Percentiles rank a stretch among this genome's conserved stretches.
These are phyloP conservation scores for Ustilago lituana DNA, from an alignment of 1,284 basidiomycete species.

Conservation along the genomic window DNA sequence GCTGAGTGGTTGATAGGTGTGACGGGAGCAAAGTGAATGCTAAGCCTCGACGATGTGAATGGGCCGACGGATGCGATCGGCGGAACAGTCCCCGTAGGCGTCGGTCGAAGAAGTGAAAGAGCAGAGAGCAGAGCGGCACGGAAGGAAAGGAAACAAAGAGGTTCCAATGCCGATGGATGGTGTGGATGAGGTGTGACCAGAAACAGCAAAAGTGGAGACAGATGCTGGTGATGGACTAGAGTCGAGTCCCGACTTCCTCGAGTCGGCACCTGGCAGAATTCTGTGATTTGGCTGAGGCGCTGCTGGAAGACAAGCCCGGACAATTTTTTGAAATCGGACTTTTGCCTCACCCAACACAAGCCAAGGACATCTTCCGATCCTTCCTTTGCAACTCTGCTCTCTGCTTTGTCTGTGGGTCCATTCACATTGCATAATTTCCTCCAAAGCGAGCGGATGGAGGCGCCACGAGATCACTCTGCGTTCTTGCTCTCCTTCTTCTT, in stretches of 20 bases:
- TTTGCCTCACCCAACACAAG: background rate
- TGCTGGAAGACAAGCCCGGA: slow-evolving; percentile 5
- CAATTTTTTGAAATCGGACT: slow-evolving; percentile 19
- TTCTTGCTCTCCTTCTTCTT: slow-evolving; percentile 7
- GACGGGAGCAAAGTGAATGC: too few relatives aligned
- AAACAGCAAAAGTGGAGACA: slow-evolving; percentile 27
- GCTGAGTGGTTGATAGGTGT: too few relatives aligned
- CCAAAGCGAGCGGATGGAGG: slow-evolving; percentile 3
- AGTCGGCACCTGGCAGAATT: background rate
- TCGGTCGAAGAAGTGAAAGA: background rate
- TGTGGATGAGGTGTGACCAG: slow-evolving; percentile 1
- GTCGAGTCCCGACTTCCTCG: slow-evolving; percentile 26
- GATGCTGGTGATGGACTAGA: background rate
- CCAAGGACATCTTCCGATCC: slow-evolving; percentile 15
- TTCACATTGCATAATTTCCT: slow-evolving; percentile 24
- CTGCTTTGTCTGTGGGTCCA: too few relatives aligned
- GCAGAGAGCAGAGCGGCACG: too few relatives aligned
- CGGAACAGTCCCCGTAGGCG: too few relatives aligned
- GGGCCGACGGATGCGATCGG: too few relatives aligned
- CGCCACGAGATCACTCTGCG: slow-evolving; percentile 41
- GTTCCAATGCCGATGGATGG: slow-evolving; percentile 11
- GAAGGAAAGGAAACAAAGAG: background rate
- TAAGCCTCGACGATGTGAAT: too few relatives aligned
- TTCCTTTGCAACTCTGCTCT: slow-evolving; percentile 9
- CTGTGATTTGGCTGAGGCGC: background rate